Evolutionary conservation across 768 basidiomycete species (phyloP).

Genomic region (Calvatia gigantea): DNA sequence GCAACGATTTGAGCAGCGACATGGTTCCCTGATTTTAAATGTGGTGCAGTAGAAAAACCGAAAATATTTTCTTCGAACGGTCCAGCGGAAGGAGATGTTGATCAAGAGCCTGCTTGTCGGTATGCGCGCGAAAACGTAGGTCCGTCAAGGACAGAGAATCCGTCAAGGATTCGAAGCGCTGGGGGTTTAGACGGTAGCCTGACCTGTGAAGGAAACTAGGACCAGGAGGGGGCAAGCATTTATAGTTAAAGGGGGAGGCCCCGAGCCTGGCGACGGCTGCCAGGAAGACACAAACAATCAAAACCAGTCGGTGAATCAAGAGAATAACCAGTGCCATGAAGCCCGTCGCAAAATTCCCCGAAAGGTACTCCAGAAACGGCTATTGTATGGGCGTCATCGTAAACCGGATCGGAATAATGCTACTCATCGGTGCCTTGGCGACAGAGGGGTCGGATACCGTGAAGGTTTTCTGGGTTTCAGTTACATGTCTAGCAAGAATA

Average conservation of each 20-base stretch:
- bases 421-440: too few relatives aligned
- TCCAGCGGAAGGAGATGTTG: conserved; percentile 1
- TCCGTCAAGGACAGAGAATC: conserved; percentile 7
- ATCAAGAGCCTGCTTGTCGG: conserved; percentile 7
- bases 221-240: neutral
- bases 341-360: neutral
- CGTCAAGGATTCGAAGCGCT: conserved; percentile 6
- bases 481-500: too few relatives aligned
- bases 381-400: too few relatives aligned
- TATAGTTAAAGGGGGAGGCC: neutral
- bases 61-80: neutral
- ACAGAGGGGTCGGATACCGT: too few relatives aligned
- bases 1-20: neutral
- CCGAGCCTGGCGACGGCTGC: neutral
- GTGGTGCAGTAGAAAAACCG: neutral
- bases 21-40: neutral
- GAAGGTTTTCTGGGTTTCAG: too few relatives aligned
- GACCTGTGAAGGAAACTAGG: neutral
- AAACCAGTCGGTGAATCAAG: neutral
- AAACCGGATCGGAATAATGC: too few relatives aligned
- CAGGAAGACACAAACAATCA: neutral
- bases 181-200: conserved; percentile 4
- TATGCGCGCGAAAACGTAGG: neutral
- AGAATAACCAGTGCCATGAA: neutral
- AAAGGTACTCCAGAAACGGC: too few relatives aligned